Conservation (phyloP, 2,329 filamentous ascomycete genomes). For the Daldinia sp. region DNA sequence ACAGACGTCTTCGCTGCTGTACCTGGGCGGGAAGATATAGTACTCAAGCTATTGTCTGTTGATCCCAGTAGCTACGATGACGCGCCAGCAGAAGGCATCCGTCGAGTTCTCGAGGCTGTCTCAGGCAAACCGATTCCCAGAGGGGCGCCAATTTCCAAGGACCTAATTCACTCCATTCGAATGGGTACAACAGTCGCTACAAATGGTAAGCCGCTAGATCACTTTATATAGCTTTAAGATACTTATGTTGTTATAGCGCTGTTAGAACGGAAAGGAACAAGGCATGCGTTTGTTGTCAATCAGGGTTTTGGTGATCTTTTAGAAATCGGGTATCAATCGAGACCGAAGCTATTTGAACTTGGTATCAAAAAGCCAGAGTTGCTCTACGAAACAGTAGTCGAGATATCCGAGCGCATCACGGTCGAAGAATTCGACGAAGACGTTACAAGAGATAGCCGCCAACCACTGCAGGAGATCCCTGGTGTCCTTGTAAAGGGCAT, state of each 20-base stretch:
- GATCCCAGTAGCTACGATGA: slow-evolving; percentile 78
- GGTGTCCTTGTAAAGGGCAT: slow-evolving; percentile 36
- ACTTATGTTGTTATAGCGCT: slow-evolving; percentile 66
- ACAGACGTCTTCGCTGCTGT: slow-evolving; percentile 59
- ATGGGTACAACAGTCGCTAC: slow-evolving; percentile 42
- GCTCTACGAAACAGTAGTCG: slow-evolving; percentile 43
- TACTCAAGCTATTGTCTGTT: slow-evolving; percentile 81
- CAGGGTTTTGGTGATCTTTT: slow-evolving; percentile 60
- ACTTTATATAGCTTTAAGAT: slow-evolving; percentile 71
- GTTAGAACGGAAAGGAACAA: slow-evolving; percentile 77
- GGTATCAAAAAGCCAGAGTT: slow-evolving; percentile 42
- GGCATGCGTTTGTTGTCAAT: slow-evolving; percentile 76
- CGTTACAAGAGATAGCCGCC: slow-evolving; percentile 31
- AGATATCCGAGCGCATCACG: slow-evolving; percentile 45
- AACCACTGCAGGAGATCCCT: slow-evolving; percentile 34
- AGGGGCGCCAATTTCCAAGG: slow-evolving; percentile 52
- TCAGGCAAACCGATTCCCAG: slow-evolving; percentile 67
- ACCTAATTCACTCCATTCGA: slow-evolving; percentile 50
- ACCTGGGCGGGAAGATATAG: slow-evolving; percentile 72
- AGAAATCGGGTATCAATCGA: slow-evolving; percentile 45
- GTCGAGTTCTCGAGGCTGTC: slow-evolving; percentile 72
- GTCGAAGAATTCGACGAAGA: slow-evolving; percentile 44
- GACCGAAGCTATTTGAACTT: slow-evolving; percentile 45
- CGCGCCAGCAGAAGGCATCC: slow-evolving; percentile 77
- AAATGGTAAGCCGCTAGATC: slow-evolving; percentile 33